Evolutionary conservation across 192 early-diverging fungal genomes (phyloP).

Genomic region (Rhizophagus prolifer): DNA sequence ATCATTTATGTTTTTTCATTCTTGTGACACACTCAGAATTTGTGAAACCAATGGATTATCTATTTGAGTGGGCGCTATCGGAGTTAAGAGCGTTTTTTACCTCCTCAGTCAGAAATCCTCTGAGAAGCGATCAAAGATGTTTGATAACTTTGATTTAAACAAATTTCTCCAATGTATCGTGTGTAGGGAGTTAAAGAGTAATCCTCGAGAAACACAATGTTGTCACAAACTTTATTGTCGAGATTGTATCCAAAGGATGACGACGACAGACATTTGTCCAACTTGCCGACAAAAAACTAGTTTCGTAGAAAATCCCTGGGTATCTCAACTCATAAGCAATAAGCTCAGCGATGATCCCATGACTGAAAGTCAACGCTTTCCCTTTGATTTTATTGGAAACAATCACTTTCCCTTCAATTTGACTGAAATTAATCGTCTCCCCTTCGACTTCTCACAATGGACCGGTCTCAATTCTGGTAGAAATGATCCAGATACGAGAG

Average conservation of each 20-base stretch:
- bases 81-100: too few relatives aligned
- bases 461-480: neutral
- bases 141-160: too few relatives aligned
- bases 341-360: neutral
- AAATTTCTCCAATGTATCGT: constrained; percentile 7
- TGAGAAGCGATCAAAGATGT: neutral
- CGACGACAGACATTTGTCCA: constrained; percentile 2
- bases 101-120: too few relatives aligned
- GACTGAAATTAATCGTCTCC: too few relatives aligned
- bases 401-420: too few relatives aligned
- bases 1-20: too few relatives aligned
- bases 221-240: constrained; percentile 15
- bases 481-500: neutral
- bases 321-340: neutral
- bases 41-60: too few relatives aligned
- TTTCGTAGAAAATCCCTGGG: neutral
- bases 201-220: constrained; percentile 14
- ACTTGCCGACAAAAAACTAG: neutral
- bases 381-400: too few relatives aligned
- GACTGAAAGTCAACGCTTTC: too few relatives aligned
- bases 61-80: too few relatives aligned
- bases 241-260: constrained; percentile 3
- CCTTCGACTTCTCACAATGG: too few relatives aligned
- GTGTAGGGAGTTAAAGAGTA: constrained; percentile 12
- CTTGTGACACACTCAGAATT: too few relatives aligned